Evolutionary conservation across 2,329 filamentous ascomycete genomes (phyloP).

Genomic region (Botryotinia globosa): DNA sequence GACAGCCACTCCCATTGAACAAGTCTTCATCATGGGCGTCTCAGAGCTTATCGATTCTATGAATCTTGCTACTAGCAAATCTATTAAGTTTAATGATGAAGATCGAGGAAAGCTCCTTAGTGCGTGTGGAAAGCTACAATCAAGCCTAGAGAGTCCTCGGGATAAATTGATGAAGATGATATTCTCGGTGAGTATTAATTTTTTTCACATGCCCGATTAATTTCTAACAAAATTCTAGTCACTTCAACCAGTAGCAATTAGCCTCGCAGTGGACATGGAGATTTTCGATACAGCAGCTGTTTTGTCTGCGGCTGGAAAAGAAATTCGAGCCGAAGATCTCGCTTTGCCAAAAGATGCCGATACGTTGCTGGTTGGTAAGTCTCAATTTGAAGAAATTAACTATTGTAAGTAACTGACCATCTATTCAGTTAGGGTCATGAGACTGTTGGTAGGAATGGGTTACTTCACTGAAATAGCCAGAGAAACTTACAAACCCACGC

Average conservation of each 20-base stretch:
- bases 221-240: neutral
- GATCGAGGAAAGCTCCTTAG: neutral
- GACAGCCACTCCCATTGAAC: too few relatives aligned
- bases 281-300: conserved; percentile 10
- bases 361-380: conserved; percentile 9
- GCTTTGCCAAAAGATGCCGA: conserved; percentile 3
- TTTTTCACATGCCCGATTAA: accelerated
- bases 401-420: neutral
- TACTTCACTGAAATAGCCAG: conserved; percentile 18
- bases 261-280: conserved; percentile 11
- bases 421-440: conserved; percentile 21
- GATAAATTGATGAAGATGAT: conserved; percentile 1
- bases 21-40: neutral
- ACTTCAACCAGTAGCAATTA: neutral
- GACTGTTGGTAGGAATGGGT: conserved; percentile 20
- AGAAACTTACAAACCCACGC: conserved; percentile 17
- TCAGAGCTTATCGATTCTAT: conserved; percentile 14
- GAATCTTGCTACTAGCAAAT: neutral
- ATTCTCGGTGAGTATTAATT: neutral
- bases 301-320: neutral
- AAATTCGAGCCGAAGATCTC: conserved; percentile 11
- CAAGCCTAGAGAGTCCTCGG: neutral
- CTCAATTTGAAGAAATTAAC: too few relatives aligned
- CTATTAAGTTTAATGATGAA: neutral
- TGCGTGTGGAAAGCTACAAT: conserved; percentile 3